Conservation (phyloP, 2,329 filamentous ascomycete species). For the Tolypocladium ovalisporum region DNA sequence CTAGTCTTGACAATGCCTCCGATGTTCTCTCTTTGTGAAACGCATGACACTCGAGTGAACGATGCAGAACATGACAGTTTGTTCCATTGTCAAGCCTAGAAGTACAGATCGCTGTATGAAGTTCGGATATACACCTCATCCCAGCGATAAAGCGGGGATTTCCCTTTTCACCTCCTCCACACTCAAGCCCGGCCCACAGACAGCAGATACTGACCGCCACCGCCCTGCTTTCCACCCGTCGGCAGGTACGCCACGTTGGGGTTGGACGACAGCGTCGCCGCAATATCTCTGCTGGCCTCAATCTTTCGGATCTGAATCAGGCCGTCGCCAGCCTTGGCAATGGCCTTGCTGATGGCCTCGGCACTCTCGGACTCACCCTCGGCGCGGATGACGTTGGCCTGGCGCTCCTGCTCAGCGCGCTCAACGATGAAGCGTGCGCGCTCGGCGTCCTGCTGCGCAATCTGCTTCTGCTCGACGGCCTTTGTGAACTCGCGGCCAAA, state of each 20-base stretch:
- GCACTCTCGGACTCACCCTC: constrained; percentile 97
- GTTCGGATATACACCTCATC: constrained; percentile 9
- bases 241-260: constrained; percentile 95
- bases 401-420: constrained; percentile 95
- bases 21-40: not conserved
- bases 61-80: not conserved
- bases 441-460: constrained; percentile 97
- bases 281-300: constrained; percentile 93
- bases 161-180: constrained; percentile 9
- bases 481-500: constrained; percentile 98
- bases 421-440: constrained; percentile 96
- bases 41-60: not conserved
- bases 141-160: constrained; percentile 21
- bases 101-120: constrained; percentile 22
- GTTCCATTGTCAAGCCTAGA: constrained; percentile 16
- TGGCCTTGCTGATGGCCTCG: constrained; percentile 88
- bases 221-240: constrained; percentile 57
- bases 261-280: constrained; percentile 76
- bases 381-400: constrained; percentile 95
- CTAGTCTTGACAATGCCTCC: not conserved
- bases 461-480: constrained; percentile 99
- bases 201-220: constrained; percentile 40
- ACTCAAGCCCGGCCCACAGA: constrained; percentile 34
- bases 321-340: constrained; percentile 86
- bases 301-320: constrained; percentile 94